Conservation (phyloP, 345 rosid species). For the Camelina neglecta region DNA sequence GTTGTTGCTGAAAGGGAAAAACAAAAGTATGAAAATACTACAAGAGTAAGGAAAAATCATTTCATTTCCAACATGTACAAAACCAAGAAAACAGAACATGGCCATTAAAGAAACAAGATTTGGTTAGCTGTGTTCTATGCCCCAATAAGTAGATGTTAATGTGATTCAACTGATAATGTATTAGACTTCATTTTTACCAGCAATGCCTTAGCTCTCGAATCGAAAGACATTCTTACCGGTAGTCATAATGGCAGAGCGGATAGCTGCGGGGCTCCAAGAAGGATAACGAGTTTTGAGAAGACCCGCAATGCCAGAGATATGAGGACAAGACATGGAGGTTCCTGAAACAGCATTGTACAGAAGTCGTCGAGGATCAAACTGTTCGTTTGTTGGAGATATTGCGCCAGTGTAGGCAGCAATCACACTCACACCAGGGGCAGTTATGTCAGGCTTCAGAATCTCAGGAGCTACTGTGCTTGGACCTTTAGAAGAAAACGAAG, state of each 20-base stretch:
- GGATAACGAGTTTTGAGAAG: constrained; percentile 78
- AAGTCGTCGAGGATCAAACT: constrained; percentile 59
- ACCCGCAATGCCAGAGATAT: constrained; percentile 75
- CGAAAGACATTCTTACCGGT: constrained; percentile 50
- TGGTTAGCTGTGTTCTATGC: neutral
- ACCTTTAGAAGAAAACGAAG: constrained; percentile 80
- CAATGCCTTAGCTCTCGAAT: neutral
- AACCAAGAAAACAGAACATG: constrained; percentile 14
- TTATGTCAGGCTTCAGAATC: constrained; percentile 82
- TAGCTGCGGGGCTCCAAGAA: constrained; percentile 83
- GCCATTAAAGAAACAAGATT: constrained; percentile 3
- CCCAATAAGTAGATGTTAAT: neutral
- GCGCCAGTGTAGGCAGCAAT: constrained; percentile 78
- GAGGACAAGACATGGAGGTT: constrained; percentile 95
- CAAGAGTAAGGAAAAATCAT: neutral
- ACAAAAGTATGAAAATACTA: neutral
- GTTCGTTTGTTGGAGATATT: constrained; percentile 55
- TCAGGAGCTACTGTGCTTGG: constrained; percentile 64
- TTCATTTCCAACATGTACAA: neutral
- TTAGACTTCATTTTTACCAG: neutral
- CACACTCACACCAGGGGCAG: constrained; percentile 86
- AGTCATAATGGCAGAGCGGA: constrained; percentile 81
- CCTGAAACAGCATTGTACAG: constrained; percentile 63
- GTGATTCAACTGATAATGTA: neutral
- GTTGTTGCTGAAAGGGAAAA: constrained; percentile 51